A percentile compares a stretch with the other conserved stretches of the same genome.
These are phyloP conservation scores for Pythium myriotylum DNA, from an alignment of 352 stramenopile genomes.

Conservation along the genomic window DNA sequence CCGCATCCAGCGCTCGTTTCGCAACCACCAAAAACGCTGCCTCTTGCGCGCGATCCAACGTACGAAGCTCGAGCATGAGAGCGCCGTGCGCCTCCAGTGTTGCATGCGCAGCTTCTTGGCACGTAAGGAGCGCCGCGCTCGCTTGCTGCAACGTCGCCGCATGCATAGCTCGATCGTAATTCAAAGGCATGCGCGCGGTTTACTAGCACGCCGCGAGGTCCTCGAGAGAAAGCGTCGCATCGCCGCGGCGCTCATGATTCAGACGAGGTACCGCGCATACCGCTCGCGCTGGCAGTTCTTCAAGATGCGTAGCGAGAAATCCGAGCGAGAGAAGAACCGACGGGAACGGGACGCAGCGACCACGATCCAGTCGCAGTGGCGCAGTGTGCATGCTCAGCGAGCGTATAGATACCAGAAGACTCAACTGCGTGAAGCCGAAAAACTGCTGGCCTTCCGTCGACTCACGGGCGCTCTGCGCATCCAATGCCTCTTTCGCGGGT, in stretches of 20 bases:
- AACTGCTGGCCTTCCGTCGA: constrained; percentile 40
- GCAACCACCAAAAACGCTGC: constrained; percentile 58
- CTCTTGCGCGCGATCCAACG: constrained; percentile 66
- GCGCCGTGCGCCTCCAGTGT: constrained; percentile 57
- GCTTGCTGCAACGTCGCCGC: constrained; percentile 15
- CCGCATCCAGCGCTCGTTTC: constrained; percentile 70
- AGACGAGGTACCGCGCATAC: constrained; percentile 50
- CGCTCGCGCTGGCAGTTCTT: constrained; percentile 41
- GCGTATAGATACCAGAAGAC: constrained; percentile 38
- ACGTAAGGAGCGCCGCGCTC: constrained; percentile 42
- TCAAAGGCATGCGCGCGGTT: constrained; percentile 51
- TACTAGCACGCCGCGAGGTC: constrained; percentile 44
- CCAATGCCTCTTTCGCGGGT: constrained; percentile 67
- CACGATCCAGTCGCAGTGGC: constrained; percentile 57
- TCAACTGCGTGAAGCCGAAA: constrained; percentile 34
- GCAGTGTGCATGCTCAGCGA: constrained; percentile 31
- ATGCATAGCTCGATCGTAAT: constrained; percentile 42
- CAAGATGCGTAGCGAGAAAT: constrained; percentile 44
- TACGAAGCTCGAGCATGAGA: constrained; percentile 62
- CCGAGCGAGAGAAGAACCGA: constrained; percentile 24
- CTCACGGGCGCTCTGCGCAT: constrained; percentile 58
- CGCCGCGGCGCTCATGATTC: constrained; percentile 54
- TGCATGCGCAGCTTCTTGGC: constrained; percentile 54
- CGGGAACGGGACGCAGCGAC: constrained; percentile 41
- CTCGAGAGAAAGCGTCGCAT: constrained; percentile 30